Percentiles rank a stretch among this genome's conserved stretches.
phyloP scores from a whole-genome alignment of 1,139 yeast species.

The Pichia cactophila region DNA sequence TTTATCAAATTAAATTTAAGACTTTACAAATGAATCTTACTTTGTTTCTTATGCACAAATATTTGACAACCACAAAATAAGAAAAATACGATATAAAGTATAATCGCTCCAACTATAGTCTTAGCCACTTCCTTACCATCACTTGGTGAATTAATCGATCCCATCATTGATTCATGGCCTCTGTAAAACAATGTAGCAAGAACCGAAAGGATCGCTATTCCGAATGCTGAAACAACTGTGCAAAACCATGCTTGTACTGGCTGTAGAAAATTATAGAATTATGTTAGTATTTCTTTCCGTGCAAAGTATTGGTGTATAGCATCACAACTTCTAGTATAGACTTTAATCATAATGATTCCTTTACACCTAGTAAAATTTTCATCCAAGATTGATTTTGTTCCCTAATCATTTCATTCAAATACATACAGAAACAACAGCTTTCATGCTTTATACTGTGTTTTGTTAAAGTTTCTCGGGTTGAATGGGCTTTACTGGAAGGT shows the following conservation, averaged over 20 bases:
- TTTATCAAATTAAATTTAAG: too few relatives aligned
- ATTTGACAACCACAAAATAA: conserved; percentile 87
- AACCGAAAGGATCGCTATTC: conserved; percentile 75
- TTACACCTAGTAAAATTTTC: background rate
- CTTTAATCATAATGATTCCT: too few relatives aligned
- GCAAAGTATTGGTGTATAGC: too few relatives aligned
- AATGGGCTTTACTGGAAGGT: background rate
- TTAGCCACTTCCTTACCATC: conserved; percentile 89
- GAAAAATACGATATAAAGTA: conserved; percentile 73
- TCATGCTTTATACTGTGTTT: conserved; percentile 25
- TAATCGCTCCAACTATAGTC: conserved; percentile 83
- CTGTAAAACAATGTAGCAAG: conserved; percentile 74
- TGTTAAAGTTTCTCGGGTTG: background rate
- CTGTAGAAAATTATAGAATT: conserved; percentile 25
- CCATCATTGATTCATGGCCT: conserved; percentile 88
- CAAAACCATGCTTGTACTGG: conserved; percentile 92
- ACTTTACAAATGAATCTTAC: conserved; percentile 40
- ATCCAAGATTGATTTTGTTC: background rate
- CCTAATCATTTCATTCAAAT: background rate
- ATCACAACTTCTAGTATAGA: too few relatives aligned
- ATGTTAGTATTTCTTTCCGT: background rate
- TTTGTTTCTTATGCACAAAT: conserved; percentile 50
- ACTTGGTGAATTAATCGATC: conserved; percentile 82
- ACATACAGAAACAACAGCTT: conserved; percentile 40
- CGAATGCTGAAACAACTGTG: conserved; percentile 86